Evolutionary conservation across 345 rosid species (phyloP).

Genomic region (Euphorbia peplus): DNA sequence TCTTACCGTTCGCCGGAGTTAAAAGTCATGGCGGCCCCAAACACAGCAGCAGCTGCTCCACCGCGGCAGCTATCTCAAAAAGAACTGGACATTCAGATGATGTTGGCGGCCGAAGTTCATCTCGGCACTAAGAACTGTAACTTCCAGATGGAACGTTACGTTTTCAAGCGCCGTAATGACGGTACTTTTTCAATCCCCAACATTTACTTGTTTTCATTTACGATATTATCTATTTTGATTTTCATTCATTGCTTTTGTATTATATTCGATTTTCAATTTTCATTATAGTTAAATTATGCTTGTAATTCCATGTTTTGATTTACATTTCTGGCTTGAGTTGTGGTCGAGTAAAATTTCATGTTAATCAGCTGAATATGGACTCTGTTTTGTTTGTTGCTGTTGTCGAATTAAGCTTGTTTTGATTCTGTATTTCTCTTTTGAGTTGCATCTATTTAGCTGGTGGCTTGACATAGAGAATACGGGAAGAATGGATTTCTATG

Average conservation of each 20-base stretch:
- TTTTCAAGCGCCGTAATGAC: constrained; percentile 88
- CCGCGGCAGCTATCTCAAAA: constrained; percentile 46
- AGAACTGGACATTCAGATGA: constrained; percentile 79
- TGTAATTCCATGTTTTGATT: too few species aligned
- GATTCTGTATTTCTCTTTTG: too few species aligned
- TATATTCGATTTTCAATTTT: neutral
- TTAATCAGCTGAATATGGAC: too few species aligned
- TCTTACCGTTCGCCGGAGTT: neutral
- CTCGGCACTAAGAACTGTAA: constrained; percentile 91
- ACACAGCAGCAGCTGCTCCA: constrained; percentile 15
- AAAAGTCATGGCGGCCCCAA: neutral
- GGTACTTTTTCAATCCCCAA: constrained; percentile 33
- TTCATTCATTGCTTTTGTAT: neutral
- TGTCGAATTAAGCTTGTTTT: too few species aligned
- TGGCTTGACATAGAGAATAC: too few species aligned
- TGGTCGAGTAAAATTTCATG: too few species aligned
- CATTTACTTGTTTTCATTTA: too few species aligned
- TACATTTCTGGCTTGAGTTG: too few species aligned
- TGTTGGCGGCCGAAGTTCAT: constrained; percentile 93
- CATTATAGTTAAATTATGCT: too few species aligned
- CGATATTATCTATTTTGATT: neutral
- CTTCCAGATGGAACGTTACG: constrained; percentile 94
- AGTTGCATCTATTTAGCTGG: too few species aligned
- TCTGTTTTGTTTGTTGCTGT: too few species aligned
- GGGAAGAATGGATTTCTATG: too few species aligned